These are phyloP conservation scores for Penicillium sp. DNA, from an alignment of 2,329 filamentous ascomycete species.

Conservation along the genomic window DNA sequence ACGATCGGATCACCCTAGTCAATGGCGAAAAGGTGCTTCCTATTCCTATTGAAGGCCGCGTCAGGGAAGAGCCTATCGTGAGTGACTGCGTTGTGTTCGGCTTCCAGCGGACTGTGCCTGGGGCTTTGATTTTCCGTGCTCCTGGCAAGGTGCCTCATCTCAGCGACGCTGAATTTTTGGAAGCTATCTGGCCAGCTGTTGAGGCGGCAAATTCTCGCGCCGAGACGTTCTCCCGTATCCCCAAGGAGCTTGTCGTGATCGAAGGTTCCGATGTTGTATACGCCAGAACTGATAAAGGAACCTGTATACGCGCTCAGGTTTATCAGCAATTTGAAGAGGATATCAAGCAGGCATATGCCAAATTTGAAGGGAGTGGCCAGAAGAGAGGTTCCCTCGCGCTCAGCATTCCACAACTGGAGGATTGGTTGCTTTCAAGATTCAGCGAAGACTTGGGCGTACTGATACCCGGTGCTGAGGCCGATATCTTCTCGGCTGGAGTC, in stretches of 20 bases:
- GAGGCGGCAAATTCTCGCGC: constrained; percentile 45
- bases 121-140: constrained; percentile 42
- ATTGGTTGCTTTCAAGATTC: constrained; percentile 40
- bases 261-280: constrained; percentile 41
- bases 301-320: constrained; percentile 46
- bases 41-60: constrained; percentile 45
- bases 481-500: constrained; percentile 52
- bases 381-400: constrained; percentile 14
- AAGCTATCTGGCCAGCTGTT: constrained; percentile 43
- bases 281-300: constrained; percentile 50
- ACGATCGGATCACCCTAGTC: constrained; percentile 42
- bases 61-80: constrained; percentile 47
- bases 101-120: constrained; percentile 43
- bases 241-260: constrained; percentile 47
- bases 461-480: constrained; percentile 35
- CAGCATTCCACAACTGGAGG: constrained; percentile 18
- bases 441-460: constrained; percentile 14
- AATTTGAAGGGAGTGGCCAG: constrained; percentile 38
- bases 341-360: constrained; percentile 42
- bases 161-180: constrained; percentile 38
- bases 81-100: constrained; percentile 53
- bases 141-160: constrained; percentile 46
- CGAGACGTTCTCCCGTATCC: constrained; percentile 48
- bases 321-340: constrained; percentile 43
- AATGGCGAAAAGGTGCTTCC: constrained; percentile 46